phyloP scores from a whole-genome alignment of 441 rosid species.

The Pelargonium hybrid region DNA sequence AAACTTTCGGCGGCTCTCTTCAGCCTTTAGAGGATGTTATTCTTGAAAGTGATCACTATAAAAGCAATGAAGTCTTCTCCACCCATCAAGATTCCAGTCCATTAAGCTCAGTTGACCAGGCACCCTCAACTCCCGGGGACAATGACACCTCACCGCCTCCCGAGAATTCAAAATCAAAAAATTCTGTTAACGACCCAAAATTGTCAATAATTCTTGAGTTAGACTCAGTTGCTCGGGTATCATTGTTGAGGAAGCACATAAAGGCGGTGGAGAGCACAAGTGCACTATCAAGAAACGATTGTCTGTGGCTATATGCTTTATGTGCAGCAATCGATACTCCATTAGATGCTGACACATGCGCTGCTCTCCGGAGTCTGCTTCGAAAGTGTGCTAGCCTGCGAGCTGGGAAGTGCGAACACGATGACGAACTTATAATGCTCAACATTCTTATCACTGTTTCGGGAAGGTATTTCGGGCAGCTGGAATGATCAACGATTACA shows the following conservation, averaged over 20 bases:
- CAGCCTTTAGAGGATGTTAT: conserved; percentile 23
- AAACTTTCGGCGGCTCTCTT: conserved; percentile 16
- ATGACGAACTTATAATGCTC: conserved; percentile 65
- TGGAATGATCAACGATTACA: conserved; percentile 22
- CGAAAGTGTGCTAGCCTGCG: conserved; percentile 69
- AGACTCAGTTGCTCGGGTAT: conserved; percentile 60
- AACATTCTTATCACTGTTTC: conserved; percentile 65
- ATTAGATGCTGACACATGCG: conserved; percentile 51
- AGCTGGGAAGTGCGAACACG: conserved; percentile 44
- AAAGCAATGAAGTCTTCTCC: conserved; percentile 13
- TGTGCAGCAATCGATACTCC: conserved; percentile 72
- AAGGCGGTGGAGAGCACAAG: conserved; percentile 29
- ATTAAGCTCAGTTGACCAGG: not conserved
- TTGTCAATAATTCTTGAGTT: conserved; percentile 42
- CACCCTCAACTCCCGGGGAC: conserved; percentile 3
- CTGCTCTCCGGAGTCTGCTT: conserved; percentile 51
- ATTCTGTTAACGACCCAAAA: conserved; percentile 23
- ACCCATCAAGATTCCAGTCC: not conserved
- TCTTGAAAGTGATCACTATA: conserved; percentile 21
- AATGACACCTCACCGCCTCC: not conserved
- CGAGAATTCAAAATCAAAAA: conserved; percentile 10
- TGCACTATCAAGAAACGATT: conserved; percentile 35
- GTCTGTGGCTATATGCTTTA: conserved; percentile 58
- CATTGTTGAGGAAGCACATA: conserved; percentile 52
- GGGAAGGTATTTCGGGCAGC: conserved; percentile 70